Conservation (phyloP, 495 filamentous ascomycete species). For the Lophium mytilinum region DNA sequence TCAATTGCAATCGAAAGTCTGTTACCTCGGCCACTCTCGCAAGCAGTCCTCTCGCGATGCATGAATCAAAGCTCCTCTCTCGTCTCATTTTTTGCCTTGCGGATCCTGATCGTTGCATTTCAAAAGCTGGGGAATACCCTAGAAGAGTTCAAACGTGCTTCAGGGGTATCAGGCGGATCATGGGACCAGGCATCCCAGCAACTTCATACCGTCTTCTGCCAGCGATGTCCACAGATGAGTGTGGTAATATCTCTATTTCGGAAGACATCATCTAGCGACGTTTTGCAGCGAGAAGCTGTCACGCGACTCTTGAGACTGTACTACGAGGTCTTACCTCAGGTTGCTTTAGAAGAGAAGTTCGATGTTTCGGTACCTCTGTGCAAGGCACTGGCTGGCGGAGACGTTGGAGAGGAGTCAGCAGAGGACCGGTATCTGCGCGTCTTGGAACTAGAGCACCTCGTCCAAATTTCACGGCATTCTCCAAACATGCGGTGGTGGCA, state of each 20-base stretch:
- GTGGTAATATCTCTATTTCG: constrained; percentile 64
- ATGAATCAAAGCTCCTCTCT: constrained; percentile 65
- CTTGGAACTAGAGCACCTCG: constrained; percentile 65
- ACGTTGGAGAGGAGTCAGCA: constrained; percentile 41
- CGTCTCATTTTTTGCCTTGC: constrained; percentile 72
- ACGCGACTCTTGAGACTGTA: constrained; percentile 67
- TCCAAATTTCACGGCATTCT: constrained; percentile 68
- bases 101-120: constrained; percentile 68
- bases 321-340: constrained; percentile 71
- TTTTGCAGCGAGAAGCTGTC: constrained; percentile 69
- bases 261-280: constrained; percentile 54
- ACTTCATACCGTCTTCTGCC: constrained; percentile 64
- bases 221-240: constrained; percentile 69
- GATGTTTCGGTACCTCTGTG: constrained; percentile 74
- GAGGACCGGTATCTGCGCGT: constrained; percentile 46
- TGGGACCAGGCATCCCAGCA: constrained; percentile 61
- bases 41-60: constrained; percentile 67
- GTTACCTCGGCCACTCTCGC: constrained; percentile 71
- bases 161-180: constrained; percentile 33
- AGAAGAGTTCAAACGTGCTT: constrained; percentile 45
- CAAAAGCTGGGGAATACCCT: constrained; percentile 61
- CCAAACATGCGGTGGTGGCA: constrained; percentile 78
- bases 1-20: constrained; percentile 75
- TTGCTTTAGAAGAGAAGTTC: constrained; percentile 73
- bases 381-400: constrained; percentile 48